Base-by-base conservation (phyloP, 2,329 filamentous ascomycete genomes). In the Ceratocystis alfenasii region DNA sequence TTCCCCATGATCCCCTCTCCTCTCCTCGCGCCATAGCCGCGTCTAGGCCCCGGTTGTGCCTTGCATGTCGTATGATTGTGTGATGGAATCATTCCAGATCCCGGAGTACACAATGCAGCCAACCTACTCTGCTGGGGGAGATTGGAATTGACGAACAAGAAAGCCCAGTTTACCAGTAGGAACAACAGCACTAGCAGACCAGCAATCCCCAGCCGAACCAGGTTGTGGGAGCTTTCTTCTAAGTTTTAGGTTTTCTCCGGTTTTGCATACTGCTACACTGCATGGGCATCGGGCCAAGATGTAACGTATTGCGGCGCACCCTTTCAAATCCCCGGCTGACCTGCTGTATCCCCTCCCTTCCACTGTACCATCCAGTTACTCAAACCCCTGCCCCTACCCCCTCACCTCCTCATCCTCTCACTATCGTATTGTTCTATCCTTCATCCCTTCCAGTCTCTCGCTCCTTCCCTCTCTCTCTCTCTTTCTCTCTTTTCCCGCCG, bases 331-430 rank as follows among this genome's bases (percentile, higher is more conserved):
- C 28, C 22, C 28, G 22, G 20, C 3, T 48, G 46, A 2, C n/a
- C 25, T 15, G 25, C 50, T 25, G 20, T 15, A 15, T 17, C 50
- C n/a, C 25, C 12, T 28, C 28, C 53, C 12, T 28, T 7, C 10
- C 12, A 15, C 53, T 12, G 15, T 6, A 25, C 53, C 36, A 41
- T 41, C 12, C 10, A 15, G 36, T 41, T 41, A 12, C 36, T 15
- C 36, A 41, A 41, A 15, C 17, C 53, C 25, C 22, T 22, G 8
- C 7, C 20, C 25, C 22, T 28, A 10, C 53, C 53, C 6, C 12
- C 22, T 25, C 25, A 17, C 22, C 12, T n/a, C 3, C 25, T 30
- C 20, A 15, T 17, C 68, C 68, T 80, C 41, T 84, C 81, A 72
- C 45, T 6, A 28, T n/a, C 2, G 8, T 28, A 28, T n/a, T 6